Conservation (phyloP, 2,329 filamentous ascomycete species). For the Macroventuria anomochaeta region DNA sequence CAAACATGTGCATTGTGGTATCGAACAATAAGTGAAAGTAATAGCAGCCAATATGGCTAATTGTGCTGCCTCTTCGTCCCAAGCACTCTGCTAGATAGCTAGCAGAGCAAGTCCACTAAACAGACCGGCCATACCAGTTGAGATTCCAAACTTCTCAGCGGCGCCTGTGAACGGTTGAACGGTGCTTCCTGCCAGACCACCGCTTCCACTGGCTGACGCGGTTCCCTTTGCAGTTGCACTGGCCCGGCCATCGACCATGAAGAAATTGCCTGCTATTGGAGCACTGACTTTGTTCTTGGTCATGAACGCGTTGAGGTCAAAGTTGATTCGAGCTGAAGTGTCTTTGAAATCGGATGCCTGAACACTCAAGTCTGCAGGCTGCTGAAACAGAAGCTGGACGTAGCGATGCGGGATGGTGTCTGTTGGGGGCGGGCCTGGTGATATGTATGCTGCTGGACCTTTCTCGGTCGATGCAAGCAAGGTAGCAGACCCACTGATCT, state of each 20-base stretch:
- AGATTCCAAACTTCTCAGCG: conserved; percentile 7
- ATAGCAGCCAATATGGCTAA: background rate
- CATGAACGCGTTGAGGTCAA: conserved; percentile 41
- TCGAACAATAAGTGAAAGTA: background rate
- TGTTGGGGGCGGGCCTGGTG: conserved; percentile 42
- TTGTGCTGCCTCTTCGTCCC: background rate
- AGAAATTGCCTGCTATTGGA: conserved; percentile 45
- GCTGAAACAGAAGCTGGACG: conserved; percentile 43
- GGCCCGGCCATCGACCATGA: conserved; percentile 43
- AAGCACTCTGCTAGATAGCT: conserved; percentile 2
- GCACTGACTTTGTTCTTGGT: conserved; percentile 28
- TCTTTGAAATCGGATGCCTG: conserved; percentile 31
- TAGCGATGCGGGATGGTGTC: conserved; percentile 46
- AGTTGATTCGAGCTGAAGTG: conserved; percentile 31
- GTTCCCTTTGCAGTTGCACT: conserved; percentile 19
- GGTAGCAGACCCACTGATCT: conserved; percentile 25
- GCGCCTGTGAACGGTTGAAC: conserved; percentile 26
- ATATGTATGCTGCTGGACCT: conserved; percentile 42
- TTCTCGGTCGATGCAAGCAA: conserved; percentile 38
- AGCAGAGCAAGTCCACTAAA: conserved; percentile 17
- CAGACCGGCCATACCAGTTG: conserved; percentile 13
- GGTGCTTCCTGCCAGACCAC: conserved; percentile 21
- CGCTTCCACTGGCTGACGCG: conserved; percentile 26
- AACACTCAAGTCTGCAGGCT: conserved; percentile 36
- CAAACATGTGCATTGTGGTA: conserved; percentile 1